phyloP scores from a whole-genome alignment of 148 eudicot genomes.

The Fagopyrum esculentum region DNA sequence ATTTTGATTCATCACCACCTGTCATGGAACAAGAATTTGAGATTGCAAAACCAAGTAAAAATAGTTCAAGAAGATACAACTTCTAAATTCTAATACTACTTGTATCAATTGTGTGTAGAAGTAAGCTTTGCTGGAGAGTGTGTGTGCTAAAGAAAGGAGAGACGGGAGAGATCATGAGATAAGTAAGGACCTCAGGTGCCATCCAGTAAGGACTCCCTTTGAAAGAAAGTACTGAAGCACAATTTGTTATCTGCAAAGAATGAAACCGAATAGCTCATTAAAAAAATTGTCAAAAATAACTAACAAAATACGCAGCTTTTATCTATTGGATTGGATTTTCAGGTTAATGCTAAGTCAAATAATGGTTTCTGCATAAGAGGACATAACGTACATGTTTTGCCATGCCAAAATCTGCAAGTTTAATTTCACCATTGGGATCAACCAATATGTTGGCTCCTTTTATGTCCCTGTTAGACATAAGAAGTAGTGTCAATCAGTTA shows the following conservation, averaged over 20 bases:
- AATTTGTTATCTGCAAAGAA: constrained; percentile 48
- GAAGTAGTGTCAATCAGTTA: not conserved
- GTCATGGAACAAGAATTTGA: constrained; percentile 9
- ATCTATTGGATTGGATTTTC: not conserved
- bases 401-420: constrained; percentile 99
- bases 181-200: constrained; percentile 86
- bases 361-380: constrained; percentile 1
- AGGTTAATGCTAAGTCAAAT: not conserved
- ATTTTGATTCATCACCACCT: constrained; percentile 92
- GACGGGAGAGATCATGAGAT: not conserved
- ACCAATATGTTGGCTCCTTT: constrained; percentile 98
- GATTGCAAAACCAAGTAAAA: constrained; percentile 3
- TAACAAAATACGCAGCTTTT: not conserved
- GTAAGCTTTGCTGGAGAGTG: not conserved
- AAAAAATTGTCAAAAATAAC: not conserved
- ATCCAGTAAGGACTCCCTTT: constrained; percentile 99
- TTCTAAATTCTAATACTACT: not conserved
- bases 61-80: not conserved
- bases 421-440: constrained; percentile 82
- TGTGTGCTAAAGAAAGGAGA: not conserved
- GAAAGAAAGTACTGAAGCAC: constrained; percentile 77
- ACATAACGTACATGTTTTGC: constrained; percentile 83
- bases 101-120: not conserved
- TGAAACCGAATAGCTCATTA: not conserved
- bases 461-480: constrained; percentile 61